Base-by-base conservation (phyloP, 331 rosid species). In the Rosa hybrid region DNA sequence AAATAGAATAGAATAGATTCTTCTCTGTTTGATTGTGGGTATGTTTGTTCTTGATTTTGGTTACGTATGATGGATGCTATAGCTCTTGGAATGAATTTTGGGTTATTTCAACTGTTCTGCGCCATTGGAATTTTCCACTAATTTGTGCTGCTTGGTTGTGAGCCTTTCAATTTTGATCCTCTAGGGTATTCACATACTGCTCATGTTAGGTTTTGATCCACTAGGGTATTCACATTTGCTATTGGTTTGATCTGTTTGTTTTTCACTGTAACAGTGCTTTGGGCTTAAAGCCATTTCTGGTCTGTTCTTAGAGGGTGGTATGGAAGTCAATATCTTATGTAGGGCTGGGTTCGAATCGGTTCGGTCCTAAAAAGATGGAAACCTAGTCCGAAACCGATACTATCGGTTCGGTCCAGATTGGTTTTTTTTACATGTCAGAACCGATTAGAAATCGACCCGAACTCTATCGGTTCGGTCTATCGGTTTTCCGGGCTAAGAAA, bases 241-340 rank as follows among this genome's bases (percentile, higher is more conserved):
- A 27, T 27, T 27, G 30, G 30, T 27, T 27, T 27, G 30, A 27
- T 27, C 30, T 27, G 30, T 67, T 80, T 95, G 54, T 92, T 95
- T 89, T 71, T 91, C 60, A 86, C 56, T 34, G 88, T 92, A 68
- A 95, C 98, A 16, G 56, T 93, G 86, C 93, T 95, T 76, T 90
- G 88, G 90, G 98, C 96, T 8, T 95, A 86, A 88, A 72, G 42
- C 59, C 17, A 45, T 64, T 68, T 64, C 73, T 84, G 30, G 59
- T 49, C 54, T 74, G 41, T 27, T 50, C 44, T 23, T 12, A 27
- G 13, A 8, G 13, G 74, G 11, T 30, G 14, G 39, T 60, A 60
- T 60, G 17, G 68, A 42, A 42, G 18, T 69, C 53, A 20, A 42
- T 21, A 20, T 69, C 27, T 10, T 60, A 18, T 42, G 20, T 30